Percentiles rank a stretch among this genome's conserved stretches.
Evolutionary conservation across 345 rosid species (phyloP).

Genomic region (Salix koriyanagi): DNA sequence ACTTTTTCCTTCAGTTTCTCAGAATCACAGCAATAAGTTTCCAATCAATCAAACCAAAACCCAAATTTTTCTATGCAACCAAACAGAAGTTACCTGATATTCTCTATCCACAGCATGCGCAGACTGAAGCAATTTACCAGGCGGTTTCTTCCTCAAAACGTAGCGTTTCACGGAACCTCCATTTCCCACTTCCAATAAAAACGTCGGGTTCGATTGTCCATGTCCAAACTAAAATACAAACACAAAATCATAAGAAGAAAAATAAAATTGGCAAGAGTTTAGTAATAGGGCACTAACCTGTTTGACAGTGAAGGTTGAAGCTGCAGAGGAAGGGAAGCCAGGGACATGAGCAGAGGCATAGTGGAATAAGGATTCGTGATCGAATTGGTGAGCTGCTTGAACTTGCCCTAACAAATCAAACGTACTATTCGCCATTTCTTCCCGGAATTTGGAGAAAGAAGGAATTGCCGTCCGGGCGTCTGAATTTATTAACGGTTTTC

Average conservation of each 20-base stretch:
- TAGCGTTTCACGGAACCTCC: conserved; percentile 56
- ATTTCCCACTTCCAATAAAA: conserved; percentile 53
- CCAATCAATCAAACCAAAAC: background rate
- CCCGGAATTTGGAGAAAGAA: too few species aligned
- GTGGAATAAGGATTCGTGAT: conserved; percentile 54
- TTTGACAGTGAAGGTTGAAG: conserved; percentile 50
- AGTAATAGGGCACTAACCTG: conserved; percentile 36
- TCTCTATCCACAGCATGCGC: conserved; percentile 96
- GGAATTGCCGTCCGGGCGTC: too few species aligned
- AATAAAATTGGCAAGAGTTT: background rate
- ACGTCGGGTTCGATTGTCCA: conserved; percentile 93
- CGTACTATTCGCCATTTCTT: conserved; percentile 52
- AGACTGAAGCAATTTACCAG: conserved; percentile 75
- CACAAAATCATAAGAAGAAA: background rate
- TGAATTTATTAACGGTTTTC: too few species aligned
- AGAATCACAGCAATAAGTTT: background rate
- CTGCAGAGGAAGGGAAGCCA: conserved; percentile 59
- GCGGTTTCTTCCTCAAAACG: conserved; percentile 93
- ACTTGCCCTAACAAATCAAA: conserved; percentile 51
- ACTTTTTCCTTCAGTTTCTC: background rate
- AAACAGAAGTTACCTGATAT: conserved; percentile 44
- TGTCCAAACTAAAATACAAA: conserved; percentile 60
- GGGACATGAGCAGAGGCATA: conserved; percentile 55
- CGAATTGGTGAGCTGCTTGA: conserved; percentile 50
- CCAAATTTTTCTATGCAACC: too few species aligned